A percentile compares a stretch with the other conserved stretches of the same genome.
Conservation (phyloP, 2,329 filamentous ascomycete genomes). For the Fusarium siculi region DNA sequence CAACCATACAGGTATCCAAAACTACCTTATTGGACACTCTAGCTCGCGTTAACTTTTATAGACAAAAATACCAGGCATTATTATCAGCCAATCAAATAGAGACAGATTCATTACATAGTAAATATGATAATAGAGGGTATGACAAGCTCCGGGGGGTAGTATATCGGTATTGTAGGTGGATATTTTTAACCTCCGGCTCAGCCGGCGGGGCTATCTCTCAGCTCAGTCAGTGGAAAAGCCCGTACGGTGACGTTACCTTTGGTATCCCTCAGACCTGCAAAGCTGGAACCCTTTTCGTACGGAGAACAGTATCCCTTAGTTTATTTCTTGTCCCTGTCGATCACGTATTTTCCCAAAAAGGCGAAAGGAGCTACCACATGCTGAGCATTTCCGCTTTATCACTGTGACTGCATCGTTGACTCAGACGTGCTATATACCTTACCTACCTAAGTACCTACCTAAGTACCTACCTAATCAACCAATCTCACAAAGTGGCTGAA, state of each 20-base stretch:
- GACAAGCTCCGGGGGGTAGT: neutral
- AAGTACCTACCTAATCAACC: neutral
- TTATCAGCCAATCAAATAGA: neutral
- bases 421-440: neutral
- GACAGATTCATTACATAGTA: neutral
- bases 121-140: neutral
- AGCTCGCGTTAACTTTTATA: neutral
- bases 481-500: slow-evolving; percentile 11
- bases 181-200: neutral
- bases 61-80: neutral
- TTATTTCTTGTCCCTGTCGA: neutral
- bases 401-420: slow-evolving; percentile 10
- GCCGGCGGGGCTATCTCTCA: neutral
- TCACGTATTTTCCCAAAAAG: neutral
- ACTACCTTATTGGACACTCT: neutral
- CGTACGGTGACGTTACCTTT: slow-evolving; percentile 10
- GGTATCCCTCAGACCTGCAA: neutral
- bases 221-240: slow-evolving; percentile 2
- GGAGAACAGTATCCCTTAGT: neutral
- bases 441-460: neutral
- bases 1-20: neutral
- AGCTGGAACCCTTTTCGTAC: neutral
- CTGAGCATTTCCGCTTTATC: neutral
- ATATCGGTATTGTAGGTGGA: neutral
- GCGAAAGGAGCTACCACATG: neutral